Evolutionary conservation across 1,284 basidiomycete species (phyloP).

Genomic region (Cutaneotrichosporon sp.): DNA sequence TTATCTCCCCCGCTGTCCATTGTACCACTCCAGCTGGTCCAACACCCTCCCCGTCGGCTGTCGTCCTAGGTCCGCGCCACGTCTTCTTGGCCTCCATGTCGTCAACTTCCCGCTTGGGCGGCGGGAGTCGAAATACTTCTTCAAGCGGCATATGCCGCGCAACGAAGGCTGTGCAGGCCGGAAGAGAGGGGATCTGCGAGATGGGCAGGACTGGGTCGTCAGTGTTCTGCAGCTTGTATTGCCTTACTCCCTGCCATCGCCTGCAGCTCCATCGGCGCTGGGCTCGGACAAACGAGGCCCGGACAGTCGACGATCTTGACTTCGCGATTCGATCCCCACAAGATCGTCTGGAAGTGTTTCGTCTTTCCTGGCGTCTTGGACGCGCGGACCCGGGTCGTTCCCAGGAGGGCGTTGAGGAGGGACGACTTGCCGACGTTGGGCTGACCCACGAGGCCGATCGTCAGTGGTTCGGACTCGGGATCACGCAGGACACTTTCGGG

Average conservation of each 20-base stretch:
- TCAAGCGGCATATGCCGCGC: constrained; percentile 72
- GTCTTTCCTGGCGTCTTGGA: constrained; percentile 98
- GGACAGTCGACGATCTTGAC: constrained; percentile 81
- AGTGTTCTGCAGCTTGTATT: neutral
- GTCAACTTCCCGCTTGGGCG: constrained; percentile 42
- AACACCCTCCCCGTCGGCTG: too few relatives aligned
- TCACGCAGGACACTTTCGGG: neutral
- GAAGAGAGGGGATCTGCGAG: constrained; percentile 73
- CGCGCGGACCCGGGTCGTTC: constrained; percentile 88
- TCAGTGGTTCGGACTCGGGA: constrained; percentile 55
- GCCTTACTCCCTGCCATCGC: constrained; percentile 48
- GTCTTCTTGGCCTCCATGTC: constrained; percentile 37
- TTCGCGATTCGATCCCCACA: constrained; percentile 63
- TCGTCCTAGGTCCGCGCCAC: constrained; percentile 21
- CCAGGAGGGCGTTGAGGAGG: constrained; percentile 58
- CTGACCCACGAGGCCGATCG: constrained; percentile 76
- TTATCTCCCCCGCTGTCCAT: constrained; percentile 60
- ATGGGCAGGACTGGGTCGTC: constrained; percentile 65
- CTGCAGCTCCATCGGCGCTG: constrained; percentile 73
- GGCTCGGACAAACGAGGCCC: constrained; percentile 74
- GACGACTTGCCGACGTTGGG: constrained; percentile 60
- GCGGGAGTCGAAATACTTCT: constrained; percentile 57
- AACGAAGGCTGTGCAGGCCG: constrained; percentile 67
- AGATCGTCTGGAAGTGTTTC: constrained; percentile 92
- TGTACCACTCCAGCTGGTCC: neutral